A percentile compares a stretch with the other conserved stretches of the same genome.
Conservation (phyloP, 139 green algal species). For the Nannochloris sp. region DNA sequence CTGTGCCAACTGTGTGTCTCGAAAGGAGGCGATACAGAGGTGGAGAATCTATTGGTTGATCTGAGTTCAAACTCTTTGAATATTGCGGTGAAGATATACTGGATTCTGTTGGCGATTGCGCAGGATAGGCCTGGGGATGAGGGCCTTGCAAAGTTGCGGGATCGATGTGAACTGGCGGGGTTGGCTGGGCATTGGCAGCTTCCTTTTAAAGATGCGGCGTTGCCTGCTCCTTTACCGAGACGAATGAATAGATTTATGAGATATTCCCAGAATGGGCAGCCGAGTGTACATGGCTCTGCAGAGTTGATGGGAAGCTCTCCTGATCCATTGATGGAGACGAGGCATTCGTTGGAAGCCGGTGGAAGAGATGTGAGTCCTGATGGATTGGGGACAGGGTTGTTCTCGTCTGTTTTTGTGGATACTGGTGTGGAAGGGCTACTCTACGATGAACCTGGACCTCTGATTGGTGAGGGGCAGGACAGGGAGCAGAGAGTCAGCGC, state of each 20-base stretch:
- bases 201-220: conserved; percentile 51
- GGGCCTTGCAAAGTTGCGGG: conserved; percentile 33
- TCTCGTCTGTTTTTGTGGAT: conserved; percentile 42
- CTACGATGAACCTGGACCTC: conserved; percentile 3
- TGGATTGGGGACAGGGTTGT: conserved; percentile 34
- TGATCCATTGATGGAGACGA: background rate
- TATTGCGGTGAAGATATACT: conserved; percentile 84
- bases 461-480: too few species aligned
- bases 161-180: conserved; percentile 61
- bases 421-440: conserved; percentile 49
- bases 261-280: background rate
- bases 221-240: conserved; percentile 44
- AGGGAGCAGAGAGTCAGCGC: too few species aligned
- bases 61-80: conserved; percentile 72
- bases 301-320: background rate
- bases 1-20: conserved; percentile 66
- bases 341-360: background rate
- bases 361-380: conserved; percentile 21
- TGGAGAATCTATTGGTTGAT: conserved; percentile 46
- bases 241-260: background rate
- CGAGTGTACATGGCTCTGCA: background rate
- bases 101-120: conserved; percentile 78
- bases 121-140: conserved; percentile 72
- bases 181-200: conserved; percentile 69
- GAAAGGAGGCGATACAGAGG: conserved; percentile 52